Percentiles rank a stretch among this genome's conserved stretches.
These are phyloP conservation scores for Clarireedia homoeocarpa DNA, from an alignment of 2,329 filamentous ascomycete species.

Conservation along the genomic window DNA sequence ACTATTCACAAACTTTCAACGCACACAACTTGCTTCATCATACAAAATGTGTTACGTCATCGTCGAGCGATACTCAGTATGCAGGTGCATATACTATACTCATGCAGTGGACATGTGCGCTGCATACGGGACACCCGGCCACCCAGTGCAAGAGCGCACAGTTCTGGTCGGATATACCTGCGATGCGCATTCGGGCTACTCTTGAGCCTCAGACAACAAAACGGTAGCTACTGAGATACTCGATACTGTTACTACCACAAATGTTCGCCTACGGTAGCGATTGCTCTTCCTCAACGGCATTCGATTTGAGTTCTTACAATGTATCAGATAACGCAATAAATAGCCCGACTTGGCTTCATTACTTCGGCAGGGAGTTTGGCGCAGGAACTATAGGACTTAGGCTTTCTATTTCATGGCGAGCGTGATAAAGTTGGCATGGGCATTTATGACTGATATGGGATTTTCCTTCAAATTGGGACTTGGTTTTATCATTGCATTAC, in stretches of 20 bases:
- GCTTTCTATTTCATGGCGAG: background rate
- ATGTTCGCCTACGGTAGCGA: background rate
- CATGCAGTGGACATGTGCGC: slow-evolving; percentile 62
- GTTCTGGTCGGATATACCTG: slow-evolving; percentile 66
- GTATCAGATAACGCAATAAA: background rate
- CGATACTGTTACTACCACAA: background rate
- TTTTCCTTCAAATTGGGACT: background rate
- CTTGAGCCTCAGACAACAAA: background rate
- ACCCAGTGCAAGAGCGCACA: slow-evolving; percentile 55
- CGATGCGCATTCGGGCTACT: background rate
- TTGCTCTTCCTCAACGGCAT: background rate
- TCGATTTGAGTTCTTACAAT: background rate
- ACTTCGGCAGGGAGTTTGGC: background rate
- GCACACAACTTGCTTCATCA: slow-evolving; percentile 29
- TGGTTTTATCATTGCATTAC: background rate
- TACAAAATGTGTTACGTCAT: slow-evolving; percentile 56
- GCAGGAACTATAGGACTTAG: background rate
- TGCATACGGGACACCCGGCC: slow-evolving; percentile 52
- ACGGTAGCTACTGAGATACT: background rate
- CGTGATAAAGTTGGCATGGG: background rate
- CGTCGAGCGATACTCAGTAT: slow-evolving; percentile 60
- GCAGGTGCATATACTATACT: slow-evolving; percentile 61
- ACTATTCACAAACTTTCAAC: background rate
- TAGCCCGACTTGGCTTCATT: background rate
- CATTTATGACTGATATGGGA: no score